Evolutionary conservation across 2,329 filamentous ascomycete genomes (phyloP), one percentile per base, ranked within the genome.

Genomic region (Colletotrichum paranaense): DNA sequence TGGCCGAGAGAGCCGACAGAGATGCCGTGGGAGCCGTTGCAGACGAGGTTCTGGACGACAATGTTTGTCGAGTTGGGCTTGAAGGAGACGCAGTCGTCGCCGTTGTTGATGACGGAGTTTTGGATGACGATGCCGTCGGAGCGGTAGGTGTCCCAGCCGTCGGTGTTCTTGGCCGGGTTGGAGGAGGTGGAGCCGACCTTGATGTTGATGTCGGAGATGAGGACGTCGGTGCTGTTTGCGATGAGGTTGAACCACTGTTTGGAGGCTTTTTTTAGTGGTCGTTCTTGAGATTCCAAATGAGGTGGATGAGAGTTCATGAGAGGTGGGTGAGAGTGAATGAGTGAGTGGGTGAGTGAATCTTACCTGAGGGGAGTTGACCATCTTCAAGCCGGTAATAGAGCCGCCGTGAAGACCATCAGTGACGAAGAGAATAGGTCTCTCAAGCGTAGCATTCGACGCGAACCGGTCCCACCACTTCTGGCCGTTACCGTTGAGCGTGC

Each of bases 11-110:
- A 93, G 8, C 92, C 92, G n/a, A 94, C 91, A 11, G 89, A 91
- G 76, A 94, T 93, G 52, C 92, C 92, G 77, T 94, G 92, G 3
- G 90, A 93, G 42, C 92, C 91, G 77, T 92, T 92, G 82, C 92
- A 94, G 72, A 85, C 82, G 4, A 94, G 82, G 74, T 91, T 91
- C 79, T 94, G 91, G 5, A 94, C 88, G 4, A 94, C 80, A 8
- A 94, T 89, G 75, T 93, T 88, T 56, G 91, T 93, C 76, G 88
- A 91, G 80, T 94, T 94, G 22, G 92, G 92, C 81, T 94, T 94
- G 86, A 94, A 94, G 0, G 91, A 91, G 14, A 94, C 90, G 73
- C 92, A 94, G 79, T 94, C 89, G 78, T 93, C 92, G 46, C 89
- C 90, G 76, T 93, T 93, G 79, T 89, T 85, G 75, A 91, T 88